Conservation (phyloP, 345 rosid genomes). For the Eucalyptus erythrocorys region DNA sequence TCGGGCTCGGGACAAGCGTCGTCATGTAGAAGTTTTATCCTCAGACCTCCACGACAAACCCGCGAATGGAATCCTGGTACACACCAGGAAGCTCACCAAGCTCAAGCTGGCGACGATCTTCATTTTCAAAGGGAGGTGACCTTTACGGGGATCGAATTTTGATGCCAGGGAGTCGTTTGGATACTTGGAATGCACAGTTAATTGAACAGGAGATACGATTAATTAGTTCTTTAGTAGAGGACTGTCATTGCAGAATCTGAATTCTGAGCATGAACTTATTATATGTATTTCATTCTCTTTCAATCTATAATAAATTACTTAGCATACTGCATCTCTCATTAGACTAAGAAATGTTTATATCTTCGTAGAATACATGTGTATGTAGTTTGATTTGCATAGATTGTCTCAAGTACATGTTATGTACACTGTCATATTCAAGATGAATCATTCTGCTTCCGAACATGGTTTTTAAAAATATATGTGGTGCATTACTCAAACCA, state of each 20-base stretch:
- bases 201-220: not conserved
- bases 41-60: conserved; percentile 15
- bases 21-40: conserved; percentile 21
- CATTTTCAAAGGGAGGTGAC: not conserved
- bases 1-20: conserved; percentile 19
- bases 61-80: not conserved
- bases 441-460: not conserved
- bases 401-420: rapidly evolving
- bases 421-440: not conserved
- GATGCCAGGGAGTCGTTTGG: not conserved
- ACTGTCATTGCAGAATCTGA: not conserved
- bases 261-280: not conserved
- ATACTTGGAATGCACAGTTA: not conserved
- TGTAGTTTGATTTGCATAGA: not conserved
- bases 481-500: not conserved
- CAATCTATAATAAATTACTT: not conserved
- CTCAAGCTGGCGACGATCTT: not conserved
- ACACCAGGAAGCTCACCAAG: not conserved
- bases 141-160: not conserved
- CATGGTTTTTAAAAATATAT: not conserved
- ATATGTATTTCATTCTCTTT: not conserved
- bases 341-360: not conserved
- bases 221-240: not conserved
- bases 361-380: not conserved
- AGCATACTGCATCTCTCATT: rapidly evolving